Percentiles rank a stretch among this genome's conserved stretches.
Evolutionary conservation across 2,329 filamentous ascomycete species (phyloP).

Genomic region (Conoideocrella luteorostrata): DNA sequence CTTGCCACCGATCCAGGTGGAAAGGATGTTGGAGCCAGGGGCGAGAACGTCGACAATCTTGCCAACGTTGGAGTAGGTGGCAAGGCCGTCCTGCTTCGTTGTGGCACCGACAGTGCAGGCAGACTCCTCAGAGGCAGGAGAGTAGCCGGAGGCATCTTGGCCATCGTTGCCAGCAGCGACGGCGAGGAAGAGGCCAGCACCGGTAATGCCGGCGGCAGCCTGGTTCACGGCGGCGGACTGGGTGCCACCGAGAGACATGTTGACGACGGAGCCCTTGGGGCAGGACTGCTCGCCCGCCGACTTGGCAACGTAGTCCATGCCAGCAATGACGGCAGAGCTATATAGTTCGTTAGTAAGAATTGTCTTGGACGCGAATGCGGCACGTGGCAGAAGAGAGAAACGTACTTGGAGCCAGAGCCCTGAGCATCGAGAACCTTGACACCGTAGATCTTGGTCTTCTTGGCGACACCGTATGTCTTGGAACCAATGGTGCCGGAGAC

Average conservation of each 20-base stretch:
- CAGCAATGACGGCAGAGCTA: slow-evolving; percentile 36
- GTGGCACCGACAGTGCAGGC: slow-evolving; percentile 47
- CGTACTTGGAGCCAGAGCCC: slow-evolving; percentile 32
- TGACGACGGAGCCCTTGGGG: slow-evolving; percentile 40
- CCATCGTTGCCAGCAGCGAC: slow-evolving; percentile 50
- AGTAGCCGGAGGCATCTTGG: slow-evolving; percentile 35
- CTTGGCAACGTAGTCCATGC: slow-evolving; percentile 34
- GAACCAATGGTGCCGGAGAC: slow-evolving; percentile 39
- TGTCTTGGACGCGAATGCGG: too few species aligned
- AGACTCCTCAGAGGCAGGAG: slow-evolving; percentile 35
- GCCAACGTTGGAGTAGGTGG: slow-evolving; percentile 46
- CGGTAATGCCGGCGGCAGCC: slow-evolving; percentile 37
- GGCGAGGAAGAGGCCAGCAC: slow-evolving; percentile 41
- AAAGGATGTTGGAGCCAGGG: slow-evolving; percentile 38
- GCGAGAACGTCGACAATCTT: slow-evolving; percentile 41
- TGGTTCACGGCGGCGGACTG: slow-evolving; percentile 39
- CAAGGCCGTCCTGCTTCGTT: slow-evolving; percentile 26
- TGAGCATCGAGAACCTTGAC: slow-evolving; percentile 38
- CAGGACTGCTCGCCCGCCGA: slow-evolving; percentile 30
- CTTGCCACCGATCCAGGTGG: slow-evolving; percentile 36
- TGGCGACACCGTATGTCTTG: slow-evolving; percentile 38
- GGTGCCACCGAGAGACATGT: slow-evolving; percentile 49
- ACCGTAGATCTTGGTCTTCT: slow-evolving; percentile 34
- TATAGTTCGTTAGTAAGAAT: too few species aligned
- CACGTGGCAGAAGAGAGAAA: too few species aligned